Evolutionary conservation across 2,329 filamentous ascomycete genomes (phyloP), one percentile per base, ranked within the genome.

Genomic region (Colletotrichum coccodes): DNA sequence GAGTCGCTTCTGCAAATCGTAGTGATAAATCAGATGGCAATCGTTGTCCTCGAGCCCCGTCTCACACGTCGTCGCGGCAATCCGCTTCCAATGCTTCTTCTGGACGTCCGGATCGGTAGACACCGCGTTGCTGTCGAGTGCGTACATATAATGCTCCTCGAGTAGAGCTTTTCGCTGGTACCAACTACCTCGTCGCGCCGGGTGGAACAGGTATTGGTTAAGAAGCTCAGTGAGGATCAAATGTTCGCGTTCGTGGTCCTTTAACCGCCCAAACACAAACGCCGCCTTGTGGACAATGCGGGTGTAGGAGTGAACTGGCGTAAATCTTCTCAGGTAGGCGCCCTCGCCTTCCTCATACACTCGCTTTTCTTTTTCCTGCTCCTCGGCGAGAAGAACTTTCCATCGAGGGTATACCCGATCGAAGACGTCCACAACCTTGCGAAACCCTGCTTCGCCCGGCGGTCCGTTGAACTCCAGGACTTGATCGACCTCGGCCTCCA

Each of bases 161-260:
- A 99, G 80, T 1, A 99, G 83, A 1, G 95, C 96, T 80, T 97
- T 97, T 23, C 96, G 92, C 76, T 98, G 95, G 77, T 98, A 98
- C 96, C 96, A 99, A 0, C 91, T 89, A 0, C 96, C 96, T 47
- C 96, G 89, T 32, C 95, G 89, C 1, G 94, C 90, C 49, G 92
- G 86, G 74, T 98, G 95, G 74, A 98, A 98, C 0, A 98, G 85
- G 5, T 88, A 88, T 76, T 99, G 96, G 4, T 82, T 81, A 0
- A 99, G 88, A 4, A 99, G 86, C 75, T 96, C 93, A 0, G 81
- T 85, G 1, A 97, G 82, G 0, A 97, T 81, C 3, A 85, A 82
- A 75, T 98, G 90, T 76, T 99, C 96, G 30, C 89, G 88, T 63
- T 85, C 84, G 77, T 98, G 90, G 54, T 94, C 85, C 76, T 97